Percentiles rank a stretch among this genome's conserved stretches.
Conservation (phyloP, 2,329 filamentous ascomycete genomes). For the Claviceps pazoutovae region DNA sequence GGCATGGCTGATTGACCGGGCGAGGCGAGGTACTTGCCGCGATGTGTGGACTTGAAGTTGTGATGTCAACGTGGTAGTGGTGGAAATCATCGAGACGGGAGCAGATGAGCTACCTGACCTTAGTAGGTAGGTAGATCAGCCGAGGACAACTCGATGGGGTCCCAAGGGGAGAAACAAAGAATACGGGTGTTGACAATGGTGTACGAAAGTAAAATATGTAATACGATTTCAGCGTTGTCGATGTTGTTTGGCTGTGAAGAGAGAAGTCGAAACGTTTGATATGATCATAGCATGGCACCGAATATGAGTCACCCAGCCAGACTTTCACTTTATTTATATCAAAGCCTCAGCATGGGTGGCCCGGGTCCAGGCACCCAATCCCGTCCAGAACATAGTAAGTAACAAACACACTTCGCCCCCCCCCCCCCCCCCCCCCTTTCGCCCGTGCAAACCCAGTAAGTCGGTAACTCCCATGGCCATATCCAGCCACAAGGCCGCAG, state of each 20-base stretch:
- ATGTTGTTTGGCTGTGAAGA: not conserved
- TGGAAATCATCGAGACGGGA: conserved; percentile 14
- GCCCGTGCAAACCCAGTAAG: no score
- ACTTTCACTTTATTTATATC: not conserved
- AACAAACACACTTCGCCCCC: no score
- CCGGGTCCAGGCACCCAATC: not conserved
- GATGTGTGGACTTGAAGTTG: conserved; percentile 7
- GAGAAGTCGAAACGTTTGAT: not conserved
- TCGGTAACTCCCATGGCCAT: no score
- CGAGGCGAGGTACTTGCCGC: conserved; percentile 13
- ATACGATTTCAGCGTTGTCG: not conserved
- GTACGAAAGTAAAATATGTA: no score
- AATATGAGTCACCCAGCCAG: not conserved
- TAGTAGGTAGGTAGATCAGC: not conserved
- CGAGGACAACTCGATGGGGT: not conserved
- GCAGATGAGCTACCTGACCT: not conserved
- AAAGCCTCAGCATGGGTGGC: not conserved
- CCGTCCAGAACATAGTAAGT: no score
- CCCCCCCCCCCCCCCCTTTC: no score
- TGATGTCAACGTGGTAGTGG: conserved; percentile 10
- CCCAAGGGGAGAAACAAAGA: not conserved
- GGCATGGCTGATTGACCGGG: conserved; percentile 4
- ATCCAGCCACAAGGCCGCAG: no score
- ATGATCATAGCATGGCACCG: not conserved
- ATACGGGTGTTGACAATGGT: no score